A percentile compares a stretch with the other conserved stretches of the same genome.
These are phyloP conservation scores for Scheffersomyces lignosus DNA, from an alignment of 805 yeast genomes.

Conservation along the genomic window DNA sequence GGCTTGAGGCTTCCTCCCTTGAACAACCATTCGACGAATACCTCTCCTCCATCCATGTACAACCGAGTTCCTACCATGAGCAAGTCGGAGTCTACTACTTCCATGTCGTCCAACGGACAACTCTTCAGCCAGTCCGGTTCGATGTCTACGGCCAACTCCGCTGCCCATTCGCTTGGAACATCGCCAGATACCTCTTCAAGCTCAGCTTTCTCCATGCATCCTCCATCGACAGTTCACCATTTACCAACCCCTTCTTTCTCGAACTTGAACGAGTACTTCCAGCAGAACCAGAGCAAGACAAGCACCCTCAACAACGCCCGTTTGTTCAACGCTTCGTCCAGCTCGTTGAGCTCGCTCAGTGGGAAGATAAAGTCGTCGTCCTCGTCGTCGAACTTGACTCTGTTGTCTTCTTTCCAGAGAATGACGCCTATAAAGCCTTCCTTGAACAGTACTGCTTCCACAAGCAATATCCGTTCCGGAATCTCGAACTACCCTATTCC, in stretches of 20 bases:
- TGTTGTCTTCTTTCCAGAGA: slow-evolving; percentile 25
- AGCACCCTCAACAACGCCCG: slow-evolving; percentile 6
- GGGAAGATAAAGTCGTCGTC: slow-evolving; percentile 22
- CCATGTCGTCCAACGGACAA: slow-evolving; percentile 20
- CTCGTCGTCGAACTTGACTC: slow-evolving; percentile 19
- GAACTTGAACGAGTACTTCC: slow-evolving; percentile 36
- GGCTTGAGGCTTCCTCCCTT: slow-evolving; percentile 11
- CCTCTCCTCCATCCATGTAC: background rate
- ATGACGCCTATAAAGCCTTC: slow-evolving; percentile 45
- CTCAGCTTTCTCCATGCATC: slow-evolving; percentile 6
- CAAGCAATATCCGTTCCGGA: slow-evolving; percentile 17
- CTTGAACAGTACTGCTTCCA: slow-evolving; percentile 1
- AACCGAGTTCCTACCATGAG: slow-evolving; percentile 8
- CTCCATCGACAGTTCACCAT: slow-evolving; percentile 5
- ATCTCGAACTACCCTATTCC: slow-evolving; percentile 15
- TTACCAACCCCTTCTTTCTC: slow-evolving; percentile 24
- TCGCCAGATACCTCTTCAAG: slow-evolving; percentile 29
- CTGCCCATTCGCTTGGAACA: slow-evolving; percentile 30
- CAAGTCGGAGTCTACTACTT: slow-evolving; percentile 28
- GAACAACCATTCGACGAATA: background rate
- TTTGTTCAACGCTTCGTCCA: slow-evolving; percentile 16
- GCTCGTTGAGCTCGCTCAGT: slow-evolving; percentile 18
- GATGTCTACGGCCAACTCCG: slow-evolving; percentile 23
- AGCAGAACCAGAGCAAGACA: slow-evolving; percentile 15
- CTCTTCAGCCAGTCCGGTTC: slow-evolving; percentile 26